Evolutionary conservation across 148 eudicot species (phyloP).

Genomic region (Tetragonia tetragonoides): DNA sequence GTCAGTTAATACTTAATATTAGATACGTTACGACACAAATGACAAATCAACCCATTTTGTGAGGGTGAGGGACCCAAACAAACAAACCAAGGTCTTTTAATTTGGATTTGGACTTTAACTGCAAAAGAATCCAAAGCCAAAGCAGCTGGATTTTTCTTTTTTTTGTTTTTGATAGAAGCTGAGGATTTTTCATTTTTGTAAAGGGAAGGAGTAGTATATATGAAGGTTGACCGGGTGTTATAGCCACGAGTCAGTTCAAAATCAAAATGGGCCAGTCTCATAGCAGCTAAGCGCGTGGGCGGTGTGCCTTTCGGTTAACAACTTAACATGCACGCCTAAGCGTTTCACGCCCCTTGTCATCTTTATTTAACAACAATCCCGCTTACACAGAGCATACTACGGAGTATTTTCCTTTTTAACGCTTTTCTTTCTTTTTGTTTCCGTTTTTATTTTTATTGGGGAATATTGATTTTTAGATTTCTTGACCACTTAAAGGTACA

Average conservation of each 20-base stretch:
- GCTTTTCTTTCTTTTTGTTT: neutral
- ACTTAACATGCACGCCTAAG: conserved; percentile 23
- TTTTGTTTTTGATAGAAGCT: too few species aligned
- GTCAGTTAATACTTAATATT: neutral
- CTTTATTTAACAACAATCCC: neutral
- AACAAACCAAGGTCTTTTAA: neutral
- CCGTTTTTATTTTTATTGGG: neutral
- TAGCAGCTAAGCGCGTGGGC: conserved; percentile 13
- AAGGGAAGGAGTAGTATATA: neutral
- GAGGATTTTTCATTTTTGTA: too few species aligned
- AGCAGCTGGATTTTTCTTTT: too few species aligned
- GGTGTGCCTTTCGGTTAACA: conserved; percentile 33
- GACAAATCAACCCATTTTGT: neutral
- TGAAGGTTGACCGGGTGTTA: conserved; percentile 17
- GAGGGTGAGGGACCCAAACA: neutral
- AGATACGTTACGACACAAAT: neutral
- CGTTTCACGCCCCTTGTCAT: neutral
- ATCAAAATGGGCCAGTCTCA: neutral
- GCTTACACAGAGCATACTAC: neutral
- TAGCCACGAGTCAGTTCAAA: neutral
- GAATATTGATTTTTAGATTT: too few species aligned
- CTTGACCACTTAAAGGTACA: too few species aligned
- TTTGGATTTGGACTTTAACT: neutral
- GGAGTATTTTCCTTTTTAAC: neutral
- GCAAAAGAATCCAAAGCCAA: conserved; percentile 5